Base-by-base conservation (phyloP, 768 basidiomycete species). In the Amyloporia xantha region DNA sequence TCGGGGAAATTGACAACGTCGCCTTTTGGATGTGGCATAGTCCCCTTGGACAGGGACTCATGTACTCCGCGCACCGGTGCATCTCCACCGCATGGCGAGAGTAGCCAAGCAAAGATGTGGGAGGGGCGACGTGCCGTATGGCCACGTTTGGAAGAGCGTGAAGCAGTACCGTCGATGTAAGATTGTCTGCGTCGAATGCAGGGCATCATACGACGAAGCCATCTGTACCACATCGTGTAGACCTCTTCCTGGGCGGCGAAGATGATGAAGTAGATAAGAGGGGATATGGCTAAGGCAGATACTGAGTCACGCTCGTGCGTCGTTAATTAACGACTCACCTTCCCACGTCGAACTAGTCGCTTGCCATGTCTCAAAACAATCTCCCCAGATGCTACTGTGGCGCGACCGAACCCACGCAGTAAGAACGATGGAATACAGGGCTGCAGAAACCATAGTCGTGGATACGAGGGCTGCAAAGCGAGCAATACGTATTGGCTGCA, bases 171-270 rank as follows among this genome's bases (percentile, higher is more conserved):
- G n/a, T n/a, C n/a, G n/a, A n/a, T n/a, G n/a, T n/a, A n/a, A n/a
- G n/a, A n/a, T n/a, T n/a, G n/a, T 25, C 7, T 43, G 3, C 5
- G 11, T 3, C 42, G 9, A 17, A 13, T n/a, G 42, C 17, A 25
- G 15, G 42, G 26, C 17, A 11, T 21, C 3, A n/a, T 17, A 7
- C 42, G 15, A 6, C 44, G 44, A 11, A 45, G n/a, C 28, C 44
- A 33, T 20, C 11, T 25, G 13, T 9, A 17, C 59, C 59, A 60
- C 1, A 54, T 50, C 40, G 48, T 43, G 35, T 55, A 58, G 4
- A 60, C 53, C 26, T 60, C 55, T 21, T 60, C 54, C 17, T 58
- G 59, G 0, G 59, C 59, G 2, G 52, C 54, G 47, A 60, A 60
- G 15, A 60, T 56, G 24, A 56, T 2, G 50, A 60, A 58, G 39